Percentiles rank a stretch among this genome's conserved stretches.
Evolutionary conservation across 2,329 filamentous ascomycete species (phyloP).

Genomic region (Biscogniauxia mediterranea): DNA sequence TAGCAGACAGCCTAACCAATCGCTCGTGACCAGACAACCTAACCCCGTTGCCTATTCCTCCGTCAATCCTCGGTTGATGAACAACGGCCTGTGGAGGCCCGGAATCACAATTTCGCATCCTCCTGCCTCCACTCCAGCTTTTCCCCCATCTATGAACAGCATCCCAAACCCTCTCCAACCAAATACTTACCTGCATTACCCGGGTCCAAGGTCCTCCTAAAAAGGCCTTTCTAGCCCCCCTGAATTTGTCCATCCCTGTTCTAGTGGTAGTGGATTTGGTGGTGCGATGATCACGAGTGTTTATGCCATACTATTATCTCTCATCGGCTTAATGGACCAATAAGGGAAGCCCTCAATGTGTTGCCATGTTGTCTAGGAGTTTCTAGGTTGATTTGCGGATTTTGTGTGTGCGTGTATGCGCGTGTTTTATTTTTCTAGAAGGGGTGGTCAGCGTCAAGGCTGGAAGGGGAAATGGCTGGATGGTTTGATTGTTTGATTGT

Average conservation of each 20-base stretch:
- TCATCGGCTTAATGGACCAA: not conserved
- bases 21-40: not conserved
- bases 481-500: too few relatives aligned
- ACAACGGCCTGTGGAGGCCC: not conserved
- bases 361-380: not conserved
- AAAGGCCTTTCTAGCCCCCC: not conserved
- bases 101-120: conserved; percentile 5
- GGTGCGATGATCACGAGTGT: not conserved
- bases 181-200: conserved; percentile 9
- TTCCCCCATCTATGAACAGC: conserved; percentile 6
- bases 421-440: not conserved
- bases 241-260: not conserved
- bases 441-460: not conserved
- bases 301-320: not conserved
- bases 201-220: not conserved
- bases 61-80: not conserved
- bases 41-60: not conserved
- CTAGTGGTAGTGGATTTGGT: not conserved
- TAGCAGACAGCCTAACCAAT: not conserved
- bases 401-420: not conserved
- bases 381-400: not conserved
- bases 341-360: not conserved
- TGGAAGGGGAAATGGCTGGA: not conserved
- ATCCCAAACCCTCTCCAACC: conserved; percentile 18
- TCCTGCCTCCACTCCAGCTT: not conserved